A percentile compares a stretch with the other conserved stretches of the same genome.
Evolutionary conservation across 805 yeast species (phyloP).

Genomic region (Saturnispora halmiae): DNA sequence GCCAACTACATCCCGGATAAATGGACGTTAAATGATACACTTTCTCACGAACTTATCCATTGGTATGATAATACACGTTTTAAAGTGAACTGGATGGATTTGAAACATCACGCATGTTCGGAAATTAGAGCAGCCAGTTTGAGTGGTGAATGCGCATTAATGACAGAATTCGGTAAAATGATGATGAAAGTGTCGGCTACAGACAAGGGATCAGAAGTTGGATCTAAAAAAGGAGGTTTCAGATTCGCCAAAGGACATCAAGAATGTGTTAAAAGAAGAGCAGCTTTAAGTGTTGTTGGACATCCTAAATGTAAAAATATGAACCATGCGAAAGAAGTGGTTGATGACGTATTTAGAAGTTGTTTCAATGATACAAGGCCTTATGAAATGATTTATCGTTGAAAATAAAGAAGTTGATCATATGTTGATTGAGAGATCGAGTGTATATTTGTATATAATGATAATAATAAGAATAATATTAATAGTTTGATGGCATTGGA

Average conservation of each 20-base stretch:
- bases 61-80: constrained; percentile 87
- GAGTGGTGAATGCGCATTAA: constrained; percentile 90
- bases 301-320: constrained; percentile 73
- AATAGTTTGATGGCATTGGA: too few relatives aligned
- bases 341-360: constrained; percentile 82
- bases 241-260: constrained; percentile 64
- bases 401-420: too few relatives aligned
- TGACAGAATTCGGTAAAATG: constrained; percentile 59
- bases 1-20: constrained; percentile 67
- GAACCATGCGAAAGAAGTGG: constrained; percentile 69
- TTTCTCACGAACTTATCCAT: constrained; percentile 89
- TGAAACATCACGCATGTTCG: constrained; percentile 93
- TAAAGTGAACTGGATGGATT: constrained; percentile 73
- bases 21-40: constrained; percentile 81
- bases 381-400: constrained; percentile 82
- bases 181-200: constrained; percentile 19
- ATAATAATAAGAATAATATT: not conserved
- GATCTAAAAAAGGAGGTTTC: constrained; percentile 4
- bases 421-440: not conserved
- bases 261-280: constrained; percentile 82
- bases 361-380: constrained; percentile 96
- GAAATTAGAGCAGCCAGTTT: constrained; percentile 89
- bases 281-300: constrained; percentile 71
- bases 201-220: constrained; percentile 7
- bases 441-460: not conserved